A percentile compares a stretch with the other conserved stretches of the same genome.
These are phyloP conservation scores for Cucumis melo DNA, from an alignment of 306 rosid genomes.

Conservation along the genomic window DNA sequence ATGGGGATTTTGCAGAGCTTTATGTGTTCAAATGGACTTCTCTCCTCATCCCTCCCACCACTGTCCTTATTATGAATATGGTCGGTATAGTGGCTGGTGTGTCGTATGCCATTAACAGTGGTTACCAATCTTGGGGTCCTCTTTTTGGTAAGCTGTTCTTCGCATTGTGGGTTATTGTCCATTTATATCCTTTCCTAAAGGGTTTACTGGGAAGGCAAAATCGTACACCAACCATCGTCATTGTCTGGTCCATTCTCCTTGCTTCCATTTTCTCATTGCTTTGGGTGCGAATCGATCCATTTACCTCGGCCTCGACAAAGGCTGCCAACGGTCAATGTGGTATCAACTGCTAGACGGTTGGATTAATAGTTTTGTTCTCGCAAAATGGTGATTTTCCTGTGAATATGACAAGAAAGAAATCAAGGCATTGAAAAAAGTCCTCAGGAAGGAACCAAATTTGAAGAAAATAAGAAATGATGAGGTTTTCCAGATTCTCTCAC, in stretches of 20 bases:
- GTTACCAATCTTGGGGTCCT: conserved; percentile 78
- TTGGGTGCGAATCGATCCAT: conserved; percentile 71
- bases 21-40: conserved; percentile 70
- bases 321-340: conserved; percentile 43
- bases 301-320: conserved; percentile 21
- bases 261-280: conserved; percentile 68
- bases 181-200: conserved; percentile 69
- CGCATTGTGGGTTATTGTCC: conserved; percentile 66
- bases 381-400: background rate
- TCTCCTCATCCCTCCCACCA: conserved; percentile 67
- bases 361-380: background rate
- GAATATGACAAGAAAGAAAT: conserved; percentile 6
- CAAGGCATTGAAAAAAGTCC: background rate
- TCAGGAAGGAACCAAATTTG: background rate
- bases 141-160: conserved; percentile 57
- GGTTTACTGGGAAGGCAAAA: conserved; percentile 60
- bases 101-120: conserved; percentile 56
- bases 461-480: background rate
- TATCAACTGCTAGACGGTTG: conserved; percentile 32
- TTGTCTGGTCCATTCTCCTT: conserved; percentile 62
- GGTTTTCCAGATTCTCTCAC: background rate
- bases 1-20: conserved; percentile 60
- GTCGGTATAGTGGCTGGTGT: conserved; percentile 68
- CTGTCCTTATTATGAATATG: conserved; percentile 52
- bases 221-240: conserved; percentile 65